Conservation (phyloP, 2,329 filamentous ascomycete species). For the Cryphonectria parasitica region DNA sequence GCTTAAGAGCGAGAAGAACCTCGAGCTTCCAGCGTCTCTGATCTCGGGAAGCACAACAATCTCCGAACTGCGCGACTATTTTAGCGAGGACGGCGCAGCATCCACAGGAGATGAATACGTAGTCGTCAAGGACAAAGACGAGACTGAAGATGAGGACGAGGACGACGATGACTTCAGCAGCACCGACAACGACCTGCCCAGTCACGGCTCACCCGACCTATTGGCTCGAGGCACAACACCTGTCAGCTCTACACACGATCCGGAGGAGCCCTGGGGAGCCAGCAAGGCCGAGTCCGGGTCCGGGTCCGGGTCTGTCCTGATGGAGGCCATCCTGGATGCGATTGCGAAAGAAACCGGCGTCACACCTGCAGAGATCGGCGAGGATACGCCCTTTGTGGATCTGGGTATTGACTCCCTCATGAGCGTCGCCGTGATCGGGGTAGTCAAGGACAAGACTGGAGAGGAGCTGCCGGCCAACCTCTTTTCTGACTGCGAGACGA, state of each 20-base stretch:
- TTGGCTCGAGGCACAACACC: background rate
- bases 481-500: conserved; percentile 6
- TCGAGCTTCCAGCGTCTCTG: background rate
- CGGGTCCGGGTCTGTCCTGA: background rate
- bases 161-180: background rate
- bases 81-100: background rate
- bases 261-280: background rate
- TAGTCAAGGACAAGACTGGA: conserved; percentile 6
- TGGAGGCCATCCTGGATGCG: background rate
- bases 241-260: background rate
- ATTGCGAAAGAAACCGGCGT: conserved; percentile 13
- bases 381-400: conserved; percentile 31
- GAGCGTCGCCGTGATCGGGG: conserved; percentile 31
- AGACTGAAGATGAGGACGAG: background rate
- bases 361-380: conserved; percentile 35
- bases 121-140: background rate
- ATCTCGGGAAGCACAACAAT: background rate
- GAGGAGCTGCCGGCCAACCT: conserved; percentile 11
- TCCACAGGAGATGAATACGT: background rate
- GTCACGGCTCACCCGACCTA: background rate
- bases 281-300: background rate
- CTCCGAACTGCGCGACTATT: background rate
- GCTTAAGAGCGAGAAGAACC: background rate
- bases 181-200: background rate
- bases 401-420: conserved; percentile 34